Evolutionary conservation across 306 rosid genomes (phyloP).

Genomic region (Purshia tridentata): DNA sequence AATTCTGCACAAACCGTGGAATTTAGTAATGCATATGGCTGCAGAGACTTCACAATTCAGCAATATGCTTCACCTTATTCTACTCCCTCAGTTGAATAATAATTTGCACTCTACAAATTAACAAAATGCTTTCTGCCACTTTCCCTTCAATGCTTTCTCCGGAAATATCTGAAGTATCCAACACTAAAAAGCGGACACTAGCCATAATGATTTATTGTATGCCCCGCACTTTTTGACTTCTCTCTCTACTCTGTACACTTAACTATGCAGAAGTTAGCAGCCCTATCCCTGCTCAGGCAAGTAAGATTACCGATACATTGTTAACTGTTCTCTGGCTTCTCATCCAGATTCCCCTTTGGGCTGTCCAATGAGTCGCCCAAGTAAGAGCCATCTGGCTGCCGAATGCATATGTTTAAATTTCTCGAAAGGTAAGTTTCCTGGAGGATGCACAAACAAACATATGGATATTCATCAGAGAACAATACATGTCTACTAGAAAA

Average conservation of each 20-base stretch:
- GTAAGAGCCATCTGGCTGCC: conserved; percentile 89
- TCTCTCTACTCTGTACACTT: conserved; percentile 64
- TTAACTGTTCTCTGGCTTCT: conserved; percentile 48
- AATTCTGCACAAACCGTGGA: conserved; percentile 52
- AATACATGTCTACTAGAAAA: not conserved
- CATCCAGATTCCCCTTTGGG: conserved; percentile 64
- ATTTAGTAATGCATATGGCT: conserved; percentile 40
- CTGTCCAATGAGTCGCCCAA: conserved; percentile 74
- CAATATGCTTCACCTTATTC: conserved; percentile 62
- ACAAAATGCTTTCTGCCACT: conserved; percentile 49
- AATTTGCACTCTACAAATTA: conserved; percentile 52
- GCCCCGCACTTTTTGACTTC: conserved; percentile 19
- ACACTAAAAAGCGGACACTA: conserved; percentile 22
- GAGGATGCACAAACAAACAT: conserved; percentile 26
- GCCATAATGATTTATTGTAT: conserved; percentile 12
- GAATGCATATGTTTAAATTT: conserved; percentile 83
- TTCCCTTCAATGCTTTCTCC: conserved; percentile 32
- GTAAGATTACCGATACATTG: conserved; percentile 32
- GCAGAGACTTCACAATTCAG: conserved; percentile 49
- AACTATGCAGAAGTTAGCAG: conserved; percentile 61
- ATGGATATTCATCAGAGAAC: conserved; percentile 25
- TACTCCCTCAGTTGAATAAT: conserved; percentile 45
- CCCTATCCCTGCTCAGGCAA: conserved; percentile 50
- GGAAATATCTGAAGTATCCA: conserved; percentile 36
- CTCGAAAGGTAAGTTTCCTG: conserved; percentile 79